Percentiles rank a stretch among this genome's conserved stretches.
Evolutionary conservation across 345 rosid species (phyloP).

Genomic region (Cardamine chenopodiifolia): DNA sequence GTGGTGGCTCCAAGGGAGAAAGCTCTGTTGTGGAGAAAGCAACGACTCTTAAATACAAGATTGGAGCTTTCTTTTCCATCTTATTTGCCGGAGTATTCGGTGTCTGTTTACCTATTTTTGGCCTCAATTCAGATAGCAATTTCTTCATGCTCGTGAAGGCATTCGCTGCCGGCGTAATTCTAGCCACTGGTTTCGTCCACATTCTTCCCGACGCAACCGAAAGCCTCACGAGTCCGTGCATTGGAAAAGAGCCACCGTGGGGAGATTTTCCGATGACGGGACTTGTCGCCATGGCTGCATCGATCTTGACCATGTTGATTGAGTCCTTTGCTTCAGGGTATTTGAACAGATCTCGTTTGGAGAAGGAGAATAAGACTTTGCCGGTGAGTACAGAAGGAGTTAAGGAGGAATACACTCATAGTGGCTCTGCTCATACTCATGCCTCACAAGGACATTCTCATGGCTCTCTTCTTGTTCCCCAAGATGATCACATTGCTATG

Average conservation of each 20-base stretch:
- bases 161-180: slow-evolving; percentile 68
- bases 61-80: slow-evolving; percentile 55
- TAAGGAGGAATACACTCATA: slow-evolving; percentile 36
- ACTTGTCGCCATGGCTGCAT: slow-evolving; percentile 60
- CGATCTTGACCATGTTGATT: slow-evolving; percentile 58
- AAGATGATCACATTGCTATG: slow-evolving; percentile 25
- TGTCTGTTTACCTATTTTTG: slow-evolving; percentile 56
- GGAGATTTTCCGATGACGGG: slow-evolving; percentile 60
- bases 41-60: slow-evolving; percentile 47
- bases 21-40: slow-evolving; percentile 19
- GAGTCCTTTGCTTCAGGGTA: slow-evolving; percentile 58
- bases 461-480: slow-evolving; percentile 45
- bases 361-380: slow-evolving; percentile 35
- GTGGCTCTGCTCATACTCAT: slow-evolving; percentile 57
- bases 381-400: slow-evolving; percentile 23
- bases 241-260: slow-evolving; percentile 51
- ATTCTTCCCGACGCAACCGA: slow-evolving; percentile 67
- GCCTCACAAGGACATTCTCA: slow-evolving; percentile 65
- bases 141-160: slow-evolving; percentile 65
- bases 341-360: slow-evolving; percentile 42
- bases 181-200: slow-evolving; percentile 71
- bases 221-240: slow-evolving; percentile 55
- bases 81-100: slow-evolving; percentile 59
- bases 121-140: slow-evolving; percentile 56
- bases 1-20: slow-evolving; percentile 21